Evolutionary conservation across 2,329 filamentous ascomycete genomes (phyloP), one percentile per base, ranked within the genome.

Genomic region (Emericellopsis cladophorae): DNA sequence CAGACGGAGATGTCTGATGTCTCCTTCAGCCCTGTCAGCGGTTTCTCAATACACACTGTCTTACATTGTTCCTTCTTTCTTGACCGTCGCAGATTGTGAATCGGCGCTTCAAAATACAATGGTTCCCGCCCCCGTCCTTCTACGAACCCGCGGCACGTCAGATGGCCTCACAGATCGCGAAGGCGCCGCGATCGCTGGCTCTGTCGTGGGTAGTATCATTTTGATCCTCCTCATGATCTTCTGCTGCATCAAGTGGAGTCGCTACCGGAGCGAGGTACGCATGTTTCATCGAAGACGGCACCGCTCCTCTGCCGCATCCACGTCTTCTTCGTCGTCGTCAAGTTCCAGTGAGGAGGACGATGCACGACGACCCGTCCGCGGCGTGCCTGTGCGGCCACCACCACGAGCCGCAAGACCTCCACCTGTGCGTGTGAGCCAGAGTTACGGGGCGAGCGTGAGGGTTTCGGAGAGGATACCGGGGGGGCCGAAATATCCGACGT

Each of bases 131-230:
- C 26, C 8, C 6, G 12, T 29, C 26, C 4, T 29, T 7, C 6
- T 29, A 3, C 26, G 12, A 9, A 12, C 6, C 9, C 26, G 26
- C 26, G 26, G 26, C 7, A 29, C 26, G 9, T 29, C 26, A 3
- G 26, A 43, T 7, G 54, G 51, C 8, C 53, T 66, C 4, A 57
- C 54, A 0, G 49, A 56, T 22, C 53, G 48, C n/a, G 53, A 65
- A 38, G 55, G 68, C 24, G 65, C 62, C 5, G 64, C 57, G 32
- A 61, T 68, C 15, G 48, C 65, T 2, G 65, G 65, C 23, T 56
- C 56, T 29, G 44, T 67, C 2, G 50, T 63, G 10, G 64, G 56
- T 2, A 47, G 59, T n/a, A 54, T 60, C n/a, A 38, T 60, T 21
- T 44, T 65, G 18, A 39, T 57, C 24, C 40, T 65, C 24, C 22